Evolutionary conservation across 2,329 filamentous ascomycete genomes (phyloP).

Genomic region (Claviceps humidiphila): DNA sequence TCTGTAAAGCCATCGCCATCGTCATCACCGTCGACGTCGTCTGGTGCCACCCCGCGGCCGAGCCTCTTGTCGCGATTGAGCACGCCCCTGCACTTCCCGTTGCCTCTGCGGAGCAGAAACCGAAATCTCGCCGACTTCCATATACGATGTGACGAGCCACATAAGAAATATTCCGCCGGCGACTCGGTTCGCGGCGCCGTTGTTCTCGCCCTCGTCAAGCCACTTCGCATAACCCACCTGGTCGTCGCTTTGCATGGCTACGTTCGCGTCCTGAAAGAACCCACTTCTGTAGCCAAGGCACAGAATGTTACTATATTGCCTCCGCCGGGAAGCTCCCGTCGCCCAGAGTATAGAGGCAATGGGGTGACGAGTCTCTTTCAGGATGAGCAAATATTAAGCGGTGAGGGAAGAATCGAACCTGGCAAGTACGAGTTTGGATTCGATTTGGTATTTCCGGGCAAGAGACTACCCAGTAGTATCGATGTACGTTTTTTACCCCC

Average conservation of each 20-base stretch:
- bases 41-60: slow-evolving; percentile 14
- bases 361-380: slow-evolving; percentile 72
- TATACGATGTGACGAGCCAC: slow-evolving; percentile 62
- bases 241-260: slow-evolving; percentile 67
- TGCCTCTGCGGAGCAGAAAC: slow-evolving; percentile 36
- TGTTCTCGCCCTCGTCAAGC: slow-evolving; percentile 58
- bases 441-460: slow-evolving; percentile 55
- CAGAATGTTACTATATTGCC: slow-evolving; percentile 30
- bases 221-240: slow-evolving; percentile 65
- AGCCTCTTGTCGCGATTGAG: slow-evolving; percentile 39
- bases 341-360: slow-evolving; percentile 54
- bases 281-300: slow-evolving; percentile 41
- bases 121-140: slow-evolving; percentile 68
- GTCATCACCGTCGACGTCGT: slow-evolving; percentile 6
- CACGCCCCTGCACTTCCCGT: slow-evolving; percentile 28
- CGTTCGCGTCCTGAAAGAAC: slow-evolving; percentile 65
- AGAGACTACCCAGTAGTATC: slow-evolving; percentile 76
- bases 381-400: slow-evolving; percentile 68
- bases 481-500: slow-evolving; percentile 49
- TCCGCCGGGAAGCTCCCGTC: slow-evolving; percentile 23
- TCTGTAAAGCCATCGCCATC: slow-evolving; percentile 15
- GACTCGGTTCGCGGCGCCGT: slow-evolving; percentile 64
- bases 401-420: slow-evolving; percentile 60
- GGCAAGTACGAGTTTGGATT: slow-evolving; percentile 72
- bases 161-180: slow-evolving; percentile 62